These are phyloP conservation scores for Tuctoria greenei DNA, from an alignment of 176 grass and related monocot species.

Conservation along the genomic window DNA sequence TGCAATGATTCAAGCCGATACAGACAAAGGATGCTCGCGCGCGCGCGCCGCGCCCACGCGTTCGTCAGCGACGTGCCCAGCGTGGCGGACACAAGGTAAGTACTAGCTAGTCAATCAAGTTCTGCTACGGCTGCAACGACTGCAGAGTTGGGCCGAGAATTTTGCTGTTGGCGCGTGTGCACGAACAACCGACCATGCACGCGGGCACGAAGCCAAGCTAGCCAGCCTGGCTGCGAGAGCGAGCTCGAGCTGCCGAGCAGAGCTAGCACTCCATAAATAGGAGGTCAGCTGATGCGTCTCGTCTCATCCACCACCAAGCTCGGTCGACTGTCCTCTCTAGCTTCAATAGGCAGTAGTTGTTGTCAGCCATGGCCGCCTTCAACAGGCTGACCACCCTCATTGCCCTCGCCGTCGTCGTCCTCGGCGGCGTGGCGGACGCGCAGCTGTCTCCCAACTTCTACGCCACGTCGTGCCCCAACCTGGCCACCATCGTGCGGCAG, in stretches of 20 bases:
- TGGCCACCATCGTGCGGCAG: constrained; percentile 53
- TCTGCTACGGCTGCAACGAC: background rate
- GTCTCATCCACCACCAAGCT: background rate
- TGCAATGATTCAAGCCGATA: too few species aligned
- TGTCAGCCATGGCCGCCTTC: constrained; percentile 35
- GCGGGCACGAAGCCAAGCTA: background rate
- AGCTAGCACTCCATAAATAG: constrained; percentile 31
- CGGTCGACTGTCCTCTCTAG: background rate
- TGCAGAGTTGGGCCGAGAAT: constrained; percentile 31
- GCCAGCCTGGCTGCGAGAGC: background rate
- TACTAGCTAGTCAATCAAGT: constrained; percentile 36
- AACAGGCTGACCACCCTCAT: background rate
- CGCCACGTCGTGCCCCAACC: constrained; percentile 49
- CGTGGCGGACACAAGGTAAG: background rate
- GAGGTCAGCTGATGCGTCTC: background rate
- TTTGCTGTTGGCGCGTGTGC: constrained; percentile 21
- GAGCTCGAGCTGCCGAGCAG: background rate
- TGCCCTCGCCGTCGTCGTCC: constrained; percentile 21
- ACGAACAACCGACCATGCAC: background rate
- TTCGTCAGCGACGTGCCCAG: background rate
- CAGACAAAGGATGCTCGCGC: background rate
- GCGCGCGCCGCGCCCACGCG: background rate
- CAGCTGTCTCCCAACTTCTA: constrained; percentile 71
- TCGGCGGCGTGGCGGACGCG: constrained; percentile 38
- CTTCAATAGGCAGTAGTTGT: background rate